Percentiles rank a stretch among this genome's conserved stretches.
Evolutionary conservation across 495 filamentous ascomycete genomes (phyloP).

Genomic region (Penicillium alfredii): DNA sequence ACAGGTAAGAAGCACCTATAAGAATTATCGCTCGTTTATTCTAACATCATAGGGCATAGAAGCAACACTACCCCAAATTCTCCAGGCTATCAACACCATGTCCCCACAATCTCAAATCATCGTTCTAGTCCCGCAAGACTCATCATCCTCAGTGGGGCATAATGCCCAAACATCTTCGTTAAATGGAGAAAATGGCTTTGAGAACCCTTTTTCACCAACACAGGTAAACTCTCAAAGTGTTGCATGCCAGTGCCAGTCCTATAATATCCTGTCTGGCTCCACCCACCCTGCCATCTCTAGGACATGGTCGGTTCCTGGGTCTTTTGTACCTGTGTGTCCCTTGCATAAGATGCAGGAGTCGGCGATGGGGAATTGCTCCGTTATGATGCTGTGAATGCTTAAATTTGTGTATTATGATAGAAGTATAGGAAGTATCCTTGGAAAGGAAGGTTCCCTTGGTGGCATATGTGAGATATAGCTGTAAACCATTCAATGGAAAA

Average conservation of each 20-base stretch:
- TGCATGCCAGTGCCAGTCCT: conserved; percentile 6
- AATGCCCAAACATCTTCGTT: neutral
- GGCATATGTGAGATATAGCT: no score
- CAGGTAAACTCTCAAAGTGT: neutral
- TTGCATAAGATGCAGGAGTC: conserved; percentile 5
- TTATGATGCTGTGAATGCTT: conserved; percentile 3
- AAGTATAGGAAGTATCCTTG: no score
- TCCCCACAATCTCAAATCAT: conserved; percentile 16
- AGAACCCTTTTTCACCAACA: neutral
- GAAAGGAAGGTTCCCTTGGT: no score
- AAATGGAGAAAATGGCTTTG: neutral
- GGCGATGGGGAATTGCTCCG: neutral
- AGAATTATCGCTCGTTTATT: no score
- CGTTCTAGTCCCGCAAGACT: conserved; percentile 13
- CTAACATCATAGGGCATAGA: conserved; percentile 6
- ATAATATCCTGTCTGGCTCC: neutral
- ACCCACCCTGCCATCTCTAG: neutral
- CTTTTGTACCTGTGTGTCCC: neutral
- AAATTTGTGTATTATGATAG: no score
- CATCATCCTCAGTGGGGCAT: neutral
- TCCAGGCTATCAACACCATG: conserved; percentile 12
- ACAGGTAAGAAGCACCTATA: conserved; percentile 19
- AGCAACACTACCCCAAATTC: conserved; percentile 17
- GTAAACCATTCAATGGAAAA: no score
- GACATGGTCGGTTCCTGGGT: neutral